phyloP scores from a whole-genome alignment of 2,329 filamentous ascomycete species.

The Pyrenophora tritici-repentis region DNA sequence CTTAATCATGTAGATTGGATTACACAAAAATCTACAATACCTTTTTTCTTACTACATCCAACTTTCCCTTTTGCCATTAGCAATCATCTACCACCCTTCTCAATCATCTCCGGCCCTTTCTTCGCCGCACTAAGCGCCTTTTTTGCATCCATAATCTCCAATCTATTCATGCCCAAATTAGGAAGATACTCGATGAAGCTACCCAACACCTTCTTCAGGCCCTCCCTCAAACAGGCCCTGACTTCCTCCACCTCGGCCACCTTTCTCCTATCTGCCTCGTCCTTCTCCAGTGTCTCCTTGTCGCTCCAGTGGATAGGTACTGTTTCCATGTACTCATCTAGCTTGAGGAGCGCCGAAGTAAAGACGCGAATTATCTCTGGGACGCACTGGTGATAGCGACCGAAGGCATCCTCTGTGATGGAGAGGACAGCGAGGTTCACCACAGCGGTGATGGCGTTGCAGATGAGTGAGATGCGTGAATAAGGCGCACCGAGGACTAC shows the following conservation, averaged over 20 bases:
- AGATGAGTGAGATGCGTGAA: constrained; percentile 57
- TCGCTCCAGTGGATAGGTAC: constrained; percentile 81
- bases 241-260: constrained; percentile 73
- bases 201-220: constrained; percentile 67
- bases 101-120: constrained; percentile 33
- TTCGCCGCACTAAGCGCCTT: constrained; percentile 15
- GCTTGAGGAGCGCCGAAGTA: constrained; percentile 67
- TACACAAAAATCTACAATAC: constrained; percentile 3
- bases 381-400: constrained; percentile 84
- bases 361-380: constrained; percentile 74
- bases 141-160: constrained; percentile 70
- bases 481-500: constrained; percentile 76
- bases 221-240: constrained; percentile 65
- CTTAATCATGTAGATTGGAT: neutral
- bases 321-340: constrained; percentile 68
- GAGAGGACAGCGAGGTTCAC: constrained; percentile 73
- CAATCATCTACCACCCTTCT: constrained; percentile 6
- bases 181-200: constrained; percentile 76
- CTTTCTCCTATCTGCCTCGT: constrained; percentile 51
- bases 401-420: constrained; percentile 79
- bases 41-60: neutral
- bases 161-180: constrained; percentile 70
- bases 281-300: constrained; percentile 57
- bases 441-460: constrained; percentile 67
- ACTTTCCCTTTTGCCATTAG: too few species aligned